Evolutionary conservation across 2,329 filamentous ascomycete genomes (phyloP), one percentile per base, ranked within the genome.

Genomic region (Penicillium hordei): DNA sequence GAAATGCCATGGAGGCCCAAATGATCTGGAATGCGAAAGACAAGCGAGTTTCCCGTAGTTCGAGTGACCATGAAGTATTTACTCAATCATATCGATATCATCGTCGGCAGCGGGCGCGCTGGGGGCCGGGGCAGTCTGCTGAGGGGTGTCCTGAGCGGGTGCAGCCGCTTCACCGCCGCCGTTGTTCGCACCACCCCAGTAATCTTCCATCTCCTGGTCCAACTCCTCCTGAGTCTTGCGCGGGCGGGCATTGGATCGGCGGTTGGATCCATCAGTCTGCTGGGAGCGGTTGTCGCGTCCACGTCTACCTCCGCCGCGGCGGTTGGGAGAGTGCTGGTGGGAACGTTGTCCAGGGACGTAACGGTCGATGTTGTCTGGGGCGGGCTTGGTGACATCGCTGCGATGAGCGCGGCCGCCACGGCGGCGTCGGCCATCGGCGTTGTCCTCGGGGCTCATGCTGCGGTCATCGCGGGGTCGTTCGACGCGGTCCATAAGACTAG

Each of bases 161-260:
- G 73, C 70, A 10, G 71, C 66, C 19, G 70, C 69, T 51, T 70
- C 75, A 48, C 76, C 70, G 46, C 67, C 74, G 56, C 67, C 71
- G 48, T 67, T 61, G 50, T 60, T 74, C 38, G 75, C 73, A 27
- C 78, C 79, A 31, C 83, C 87, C 80, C 91, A 97, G 75, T 97
- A 97, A 71, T 96, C 91, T 31, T 88, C 91, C 93, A 97, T 97
- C 77, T 97, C 93, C n/a, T 90, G 91, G 73, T 97, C 93, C 40
- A 97, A 81, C 72, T 97, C 91, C 68, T 96, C 90, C 65, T 92
- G 89, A 0, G 93, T 96, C 83, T 96, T 96, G 76, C 86, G 89
- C 2, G 86, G 82, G 48, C 90, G 83, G 23, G 64, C 66, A 52
- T 84, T 82, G 46, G 79, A 79, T 33, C 77, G 63, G 75, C 78